phyloP scores from a whole-genome alignment of 305 asterid genomes.

The Nicotiana rustica region DNA sequence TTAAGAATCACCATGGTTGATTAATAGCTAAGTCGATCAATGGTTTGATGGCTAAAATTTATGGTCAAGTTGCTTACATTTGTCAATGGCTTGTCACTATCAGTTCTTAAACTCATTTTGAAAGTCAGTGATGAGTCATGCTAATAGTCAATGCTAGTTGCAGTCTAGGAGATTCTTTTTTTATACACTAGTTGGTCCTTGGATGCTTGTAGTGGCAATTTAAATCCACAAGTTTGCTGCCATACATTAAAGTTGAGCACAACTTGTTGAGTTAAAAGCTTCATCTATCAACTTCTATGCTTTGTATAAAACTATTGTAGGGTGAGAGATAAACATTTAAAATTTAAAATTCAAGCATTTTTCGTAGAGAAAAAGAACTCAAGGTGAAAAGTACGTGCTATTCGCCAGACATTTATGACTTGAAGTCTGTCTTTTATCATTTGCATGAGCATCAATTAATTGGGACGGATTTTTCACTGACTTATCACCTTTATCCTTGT shows the following conservation, averaged over 20 bases:
- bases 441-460: not conserved
- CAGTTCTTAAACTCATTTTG: not conserved
- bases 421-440: not conserved
- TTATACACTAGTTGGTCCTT: constrained; percentile 20
- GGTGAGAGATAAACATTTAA: not conserved
- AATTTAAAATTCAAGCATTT: constrained; percentile 10
- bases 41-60: not conserved
- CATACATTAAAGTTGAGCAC: not conserved
- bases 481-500: not conserved
- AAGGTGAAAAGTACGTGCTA: not conserved
- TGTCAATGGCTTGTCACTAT: not conserved
- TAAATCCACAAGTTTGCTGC: not conserved
- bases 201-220: not conserved
- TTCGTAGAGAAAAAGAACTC: not conserved
- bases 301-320: not conserved
- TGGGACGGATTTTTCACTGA: not conserved
- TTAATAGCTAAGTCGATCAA: constrained; percentile 1
- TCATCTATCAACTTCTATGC: not conserved
- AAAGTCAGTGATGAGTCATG: not conserved
- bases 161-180: constrained; percentile 9
- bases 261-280: not conserved
- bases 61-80: not conserved
- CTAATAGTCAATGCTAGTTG: constrained; percentile 2
- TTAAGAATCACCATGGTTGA: not conserved
- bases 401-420: not conserved